These are phyloP conservation scores for Teunomyces kruisii DNA, from an alignment of 805 yeast species.

Conservation along the genomic window DNA sequence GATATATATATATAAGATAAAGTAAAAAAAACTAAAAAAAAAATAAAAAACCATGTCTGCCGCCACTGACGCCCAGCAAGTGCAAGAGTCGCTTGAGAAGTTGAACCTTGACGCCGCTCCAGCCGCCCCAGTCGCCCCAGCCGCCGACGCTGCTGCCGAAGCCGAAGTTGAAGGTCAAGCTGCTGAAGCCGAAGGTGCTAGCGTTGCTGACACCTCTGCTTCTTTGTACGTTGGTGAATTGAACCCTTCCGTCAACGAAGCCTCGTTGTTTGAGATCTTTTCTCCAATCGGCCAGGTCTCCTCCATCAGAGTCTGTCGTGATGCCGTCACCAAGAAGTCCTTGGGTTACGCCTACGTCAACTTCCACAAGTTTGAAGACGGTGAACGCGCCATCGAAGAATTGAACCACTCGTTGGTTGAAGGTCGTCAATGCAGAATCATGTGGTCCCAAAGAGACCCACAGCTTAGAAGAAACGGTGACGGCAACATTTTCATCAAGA, in stretches of 20 bases:
- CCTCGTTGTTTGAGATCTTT: constrained; percentile 90
- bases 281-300: constrained; percentile 93
- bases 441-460: constrained; percentile 99
- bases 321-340: constrained; percentile 93
- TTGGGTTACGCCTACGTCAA: constrained; percentile 98
- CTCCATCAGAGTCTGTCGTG: constrained; percentile 98
- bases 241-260: constrained; percentile 90
- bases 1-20: constrained; percentile 3
- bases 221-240: constrained; percentile 97
- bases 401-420: constrained; percentile 91
- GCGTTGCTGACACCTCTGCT: constrained; percentile 62
- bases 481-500: constrained; percentile 97
- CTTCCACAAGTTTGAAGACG: constrained; percentile 86
- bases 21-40: constrained; percentile 3
- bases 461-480: constrained; percentile 90
- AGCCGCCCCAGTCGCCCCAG: constrained; percentile 24
- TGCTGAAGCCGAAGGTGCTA: constrained; percentile 28
- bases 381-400: constrained; percentile 91
- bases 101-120: constrained; percentile 39
- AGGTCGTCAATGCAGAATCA: constrained; percentile 97
- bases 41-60: constrained; percentile 23
- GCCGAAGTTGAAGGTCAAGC: constrained; percentile 28
- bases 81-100: constrained; percentile 49
- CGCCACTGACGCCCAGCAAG: constrained; percentile 41
- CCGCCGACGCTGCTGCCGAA: constrained; percentile 25